Evolutionary conservation across 1,139 yeast genomes (phyloP).

Genomic region (Yamadazyma atmosphaerica): DNA sequence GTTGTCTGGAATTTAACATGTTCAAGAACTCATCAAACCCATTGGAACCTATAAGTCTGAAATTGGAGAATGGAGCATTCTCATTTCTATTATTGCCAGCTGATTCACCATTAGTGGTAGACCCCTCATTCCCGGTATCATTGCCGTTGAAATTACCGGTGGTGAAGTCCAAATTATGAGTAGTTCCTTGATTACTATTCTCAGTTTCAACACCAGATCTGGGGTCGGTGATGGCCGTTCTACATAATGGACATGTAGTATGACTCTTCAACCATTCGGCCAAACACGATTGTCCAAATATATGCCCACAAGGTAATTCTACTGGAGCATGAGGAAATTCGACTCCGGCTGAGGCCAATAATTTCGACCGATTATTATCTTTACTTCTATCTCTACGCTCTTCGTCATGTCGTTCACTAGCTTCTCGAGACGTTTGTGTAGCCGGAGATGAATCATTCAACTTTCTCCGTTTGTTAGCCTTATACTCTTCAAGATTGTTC

Average conservation of each 20-base stretch:
- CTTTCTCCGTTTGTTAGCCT: conserved; percentile 15
- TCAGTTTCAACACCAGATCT: neutral
- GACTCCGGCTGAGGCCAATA: conserved; percentile 10
- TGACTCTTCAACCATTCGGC: conserved; percentile 72
- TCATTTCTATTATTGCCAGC: neutral
- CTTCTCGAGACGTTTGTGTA: neutral
- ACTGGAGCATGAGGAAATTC: conserved; percentile 62
- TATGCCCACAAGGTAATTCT: conserved; percentile 77
- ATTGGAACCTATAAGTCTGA: conserved; percentile 5
- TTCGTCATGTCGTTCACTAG: too few species aligned
- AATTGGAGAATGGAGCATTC: neutral
- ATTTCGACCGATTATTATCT: neutral
- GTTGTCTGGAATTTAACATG: conserved; percentile 2
- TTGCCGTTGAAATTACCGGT: neutral
- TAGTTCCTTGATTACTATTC: neutral
- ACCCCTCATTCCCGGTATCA: neutral
- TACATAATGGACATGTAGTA: conserved; percentile 79
- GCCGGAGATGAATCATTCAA: conserved; percentile 8
- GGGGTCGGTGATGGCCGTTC: conserved; percentile 43
- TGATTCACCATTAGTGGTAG: neutral
- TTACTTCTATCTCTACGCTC: neutral
- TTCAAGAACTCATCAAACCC: conserved; percentile 9
- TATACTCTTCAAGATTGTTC: conserved; percentile 6
- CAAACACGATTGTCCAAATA: conserved; percentile 74
- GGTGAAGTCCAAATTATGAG: neutral